Evolutionary conservation across 2,329 filamentous ascomycete species (phyloP), one percentile per base, ranked within the genome.

Genomic region (Penicillium freii): DNA sequence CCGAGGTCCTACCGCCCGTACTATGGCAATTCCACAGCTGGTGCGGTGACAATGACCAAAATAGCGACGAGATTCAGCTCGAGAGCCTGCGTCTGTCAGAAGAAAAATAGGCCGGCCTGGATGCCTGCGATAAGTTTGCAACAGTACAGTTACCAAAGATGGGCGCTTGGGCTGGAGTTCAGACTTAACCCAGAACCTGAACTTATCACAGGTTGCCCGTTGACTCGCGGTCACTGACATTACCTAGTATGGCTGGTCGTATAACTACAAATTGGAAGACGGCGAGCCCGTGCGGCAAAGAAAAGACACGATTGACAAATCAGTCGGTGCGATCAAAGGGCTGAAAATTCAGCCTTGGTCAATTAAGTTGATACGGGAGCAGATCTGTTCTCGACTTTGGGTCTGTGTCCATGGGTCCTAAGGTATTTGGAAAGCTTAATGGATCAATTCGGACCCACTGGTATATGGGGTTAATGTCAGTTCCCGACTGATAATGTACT

Each of bases 211-310:
- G 34, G 34, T 38, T n/a, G 29, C 29, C 13, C 4, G 4, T 31
- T 31, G 29, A 31, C 29, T 31, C 29, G 11, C 11, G 29, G 5
- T 31, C 11, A 81, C 81, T 0, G 85, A 84, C 0, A 81, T 87
- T 43, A 82, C 83, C 0, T 87, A 81, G 74, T 83, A 87, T 68
- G 85, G 84, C 1, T 79, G 75, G 66, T 87, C 82, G 60, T 88
- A 85, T 81, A 19, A 38, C 17, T 38, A 80, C 57, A 84, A 87
- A 69, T 71, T 87, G 49, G 5, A 77, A 81, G 11, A 62, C 4
- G 85, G 84, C 0, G 73, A 69, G 67, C 82, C 84, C 2, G 82
- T 85, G 34, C 68, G 77, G 55, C 62, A 87, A 69, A 56, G 59
- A 0, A 87, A 88, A 66, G 78, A 85, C 15, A 87, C 84, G 4